These are phyloP conservation scores for Paragyromitra xinjiangensis DNA, from an alignment of 495 filamentous ascomycete genomes.

Conservation along the genomic window DNA sequence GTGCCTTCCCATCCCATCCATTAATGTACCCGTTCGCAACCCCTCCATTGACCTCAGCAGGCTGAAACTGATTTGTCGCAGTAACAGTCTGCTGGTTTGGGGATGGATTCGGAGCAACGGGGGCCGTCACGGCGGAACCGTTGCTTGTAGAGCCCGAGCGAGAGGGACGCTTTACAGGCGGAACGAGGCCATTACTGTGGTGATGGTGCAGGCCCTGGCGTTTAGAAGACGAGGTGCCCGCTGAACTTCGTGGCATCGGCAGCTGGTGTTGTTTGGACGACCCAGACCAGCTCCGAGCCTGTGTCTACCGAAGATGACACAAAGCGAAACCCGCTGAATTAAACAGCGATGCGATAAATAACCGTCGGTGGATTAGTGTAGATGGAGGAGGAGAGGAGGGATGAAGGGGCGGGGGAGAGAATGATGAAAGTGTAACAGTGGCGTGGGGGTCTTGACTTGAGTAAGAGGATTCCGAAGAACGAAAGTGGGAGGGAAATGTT, in stretches of 20 bases:
- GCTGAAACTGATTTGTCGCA: slow-evolving; percentile 50
- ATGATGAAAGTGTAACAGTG: slow-evolving; percentile 37
- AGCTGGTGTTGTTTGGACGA: slow-evolving; percentile 54
- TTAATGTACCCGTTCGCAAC: slow-evolving; percentile 37
- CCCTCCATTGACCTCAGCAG: slow-evolving; percentile 40
- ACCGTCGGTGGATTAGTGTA: slow-evolving; percentile 2
- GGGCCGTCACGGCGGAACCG: slow-evolving; percentile 33
- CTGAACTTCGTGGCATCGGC: slow-evolving; percentile 58
- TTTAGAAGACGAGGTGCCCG: slow-evolving; percentile 56
- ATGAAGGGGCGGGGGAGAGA: slow-evolving; percentile 25
- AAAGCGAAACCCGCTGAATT: slow-evolving; percentile 41
- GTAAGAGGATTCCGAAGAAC: not conserved
- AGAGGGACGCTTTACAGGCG: slow-evolving; percentile 52
- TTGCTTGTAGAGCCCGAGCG: slow-evolving; percentile 52
- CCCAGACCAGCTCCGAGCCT: slow-evolving; percentile 56
- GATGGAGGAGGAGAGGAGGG: not conserved
- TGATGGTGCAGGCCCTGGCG: slow-evolving; percentile 54
- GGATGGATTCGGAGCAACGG: slow-evolving; percentile 35
- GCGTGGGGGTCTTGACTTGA: slow-evolving; percentile 31
- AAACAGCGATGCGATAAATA: slow-evolving; percentile 39
- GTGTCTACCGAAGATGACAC: slow-evolving; percentile 50
- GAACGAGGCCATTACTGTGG: slow-evolving; percentile 50
- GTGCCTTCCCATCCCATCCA: slow-evolving; percentile 52
- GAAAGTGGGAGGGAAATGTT: slow-evolving; percentile 23
- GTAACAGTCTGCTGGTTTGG: slow-evolving; percentile 45